Evolutionary conservation across 2,329 filamentous ascomycete species (phyloP), one percentile per base, ranked within the genome.

Genomic region (Penicillium polonicum): DNA sequence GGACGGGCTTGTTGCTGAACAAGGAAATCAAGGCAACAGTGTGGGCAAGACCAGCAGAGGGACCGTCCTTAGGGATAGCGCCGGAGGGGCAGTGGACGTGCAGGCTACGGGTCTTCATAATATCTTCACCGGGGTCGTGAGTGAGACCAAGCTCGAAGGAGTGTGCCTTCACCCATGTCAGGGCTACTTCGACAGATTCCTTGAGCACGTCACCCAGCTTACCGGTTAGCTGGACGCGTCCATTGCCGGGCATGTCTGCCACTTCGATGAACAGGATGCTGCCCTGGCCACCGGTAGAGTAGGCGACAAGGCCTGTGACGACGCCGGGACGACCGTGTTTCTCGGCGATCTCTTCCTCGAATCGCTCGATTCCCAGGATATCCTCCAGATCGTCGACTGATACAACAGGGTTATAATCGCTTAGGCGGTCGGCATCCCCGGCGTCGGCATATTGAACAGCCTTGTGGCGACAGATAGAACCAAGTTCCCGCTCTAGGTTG

Each of bases 221-320:
- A 60, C 94, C 94, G 1, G 94, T 99, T 27, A 99, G 86, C 77
- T 97, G 94, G 36, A 99, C 91, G 52, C 89, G 88, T 35, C 94
- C 94, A 56, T 85, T 88, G 43, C 94, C 94, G 0, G 94, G 94
- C 92, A 97, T 97, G 71, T 96, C 92, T 12, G 93, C 91, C 44
- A 97, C 91, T 77, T 99, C 94, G 68, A 99, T 99, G 80, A 99
- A 99, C 55, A 99, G 83, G 69, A 99, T 99, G 71, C 90, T 92
- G 61, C 94, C 94, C 73, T 97, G 93, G 48, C 92, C 92, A 49
- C 94, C 93, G 4, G 88, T 89, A 70, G 88, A 91, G 79, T 97
- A 99, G 9, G 94, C 94, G 17, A 99, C 94, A 33, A 99, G 87
- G 15, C 94, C 94, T 0, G 94, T 99, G 38, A 99, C 93, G 56